Evolutionary conservation across 345 rosid genomes (phyloP).

Genomic region (Mallotus nudiflorus): DNA sequence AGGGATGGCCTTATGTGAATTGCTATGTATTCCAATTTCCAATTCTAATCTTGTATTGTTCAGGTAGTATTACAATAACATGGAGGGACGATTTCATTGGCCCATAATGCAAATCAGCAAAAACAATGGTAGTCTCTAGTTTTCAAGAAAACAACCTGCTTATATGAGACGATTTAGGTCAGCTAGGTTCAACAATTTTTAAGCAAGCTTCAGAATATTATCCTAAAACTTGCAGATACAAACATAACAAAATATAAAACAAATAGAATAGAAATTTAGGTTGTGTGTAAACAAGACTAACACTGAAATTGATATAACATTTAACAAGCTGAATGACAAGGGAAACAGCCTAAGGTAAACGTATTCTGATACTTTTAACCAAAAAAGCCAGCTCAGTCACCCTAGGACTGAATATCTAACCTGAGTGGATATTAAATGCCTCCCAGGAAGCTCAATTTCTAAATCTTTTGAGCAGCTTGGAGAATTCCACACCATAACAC

Average conservation of each 20-base stretch:
- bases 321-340: neutral
- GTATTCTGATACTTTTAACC: neutral
- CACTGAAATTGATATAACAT: no score
- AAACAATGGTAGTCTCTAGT: neutral
- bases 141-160: neutral
- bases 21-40: no score
- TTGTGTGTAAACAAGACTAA: no score
- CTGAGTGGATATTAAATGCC: constrained; percentile 55
- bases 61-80: no score
- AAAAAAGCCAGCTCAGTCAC: neutral
- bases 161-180: neutral
- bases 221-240: no score
- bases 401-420: constrained; percentile 32
- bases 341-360: neutral
- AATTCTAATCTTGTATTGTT: no score
- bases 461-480: constrained; percentile 49
- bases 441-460: constrained; percentile 36
- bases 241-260: no score
- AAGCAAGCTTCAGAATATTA: constrained; percentile 10
- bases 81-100: no score
- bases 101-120: neutral
- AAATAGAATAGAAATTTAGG: no score
- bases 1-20: no score
- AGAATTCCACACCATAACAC: constrained; percentile 86
- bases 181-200: neutral